Evolutionary conservation across 1,284 basidiomycete genomes (phyloP).

Genomic region (Pholiota adiposa): DNA sequence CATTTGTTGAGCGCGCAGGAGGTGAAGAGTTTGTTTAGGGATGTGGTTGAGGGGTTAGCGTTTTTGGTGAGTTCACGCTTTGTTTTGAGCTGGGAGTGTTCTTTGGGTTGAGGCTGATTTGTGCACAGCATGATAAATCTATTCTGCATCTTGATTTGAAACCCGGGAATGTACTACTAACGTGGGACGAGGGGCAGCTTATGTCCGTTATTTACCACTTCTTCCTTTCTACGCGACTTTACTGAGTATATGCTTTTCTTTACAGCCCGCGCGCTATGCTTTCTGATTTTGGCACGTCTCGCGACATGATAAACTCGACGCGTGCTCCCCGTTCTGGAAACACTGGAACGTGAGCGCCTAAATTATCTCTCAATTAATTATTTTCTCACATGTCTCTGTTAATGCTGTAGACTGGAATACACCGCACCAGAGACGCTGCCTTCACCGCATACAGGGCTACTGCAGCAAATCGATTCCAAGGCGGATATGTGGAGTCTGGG

Average conservation of each 20-base stretch:
- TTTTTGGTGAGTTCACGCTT: constrained; percentile 79
- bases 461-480: constrained; percentile 82
- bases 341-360: constrained; percentile 84
- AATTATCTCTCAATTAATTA: background rate
- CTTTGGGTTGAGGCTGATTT: too few relatives aligned
- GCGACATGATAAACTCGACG: constrained; percentile 79
- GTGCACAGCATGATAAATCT: constrained; percentile 77
- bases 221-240: background rate
- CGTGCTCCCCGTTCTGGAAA: constrained; percentile 77
- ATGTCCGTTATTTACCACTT: constrained; percentile 61
- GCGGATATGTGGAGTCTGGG: constrained; percentile 91
- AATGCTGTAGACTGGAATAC: constrained; percentile 66
- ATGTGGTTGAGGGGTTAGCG: constrained; percentile 77
- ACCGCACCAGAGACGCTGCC: constrained; percentile 87
- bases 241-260: constrained; percentile 5
- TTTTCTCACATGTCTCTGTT: constrained; percentile 11
- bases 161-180: constrained; percentile 90
- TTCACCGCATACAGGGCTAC: constrained; percentile 64
- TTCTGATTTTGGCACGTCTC: constrained; percentile 93
- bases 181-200: constrained; percentile 88
- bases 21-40: constrained; percentile 74
- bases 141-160: constrained; percentile 93
- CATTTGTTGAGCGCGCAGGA: constrained; percentile 84
- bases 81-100: too few relatives aligned
- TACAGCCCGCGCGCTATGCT: constrained; percentile 82